Conservation (phyloP, 1,139 yeast genomes). For the Kluyveromyces sp. region DNA sequence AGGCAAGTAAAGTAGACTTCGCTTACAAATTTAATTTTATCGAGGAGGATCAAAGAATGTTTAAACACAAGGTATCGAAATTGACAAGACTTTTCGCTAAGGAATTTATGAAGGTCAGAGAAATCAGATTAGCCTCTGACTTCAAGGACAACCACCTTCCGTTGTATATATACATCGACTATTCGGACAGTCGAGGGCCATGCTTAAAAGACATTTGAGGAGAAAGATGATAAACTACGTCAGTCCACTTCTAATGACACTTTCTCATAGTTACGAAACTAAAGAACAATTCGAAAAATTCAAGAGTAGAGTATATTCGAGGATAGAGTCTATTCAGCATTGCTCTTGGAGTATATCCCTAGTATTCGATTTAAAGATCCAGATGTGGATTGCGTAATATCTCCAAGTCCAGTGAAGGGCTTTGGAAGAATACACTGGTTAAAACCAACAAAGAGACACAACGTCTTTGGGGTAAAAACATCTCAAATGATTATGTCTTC, state of each 20-base stretch:
- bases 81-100: slow-evolving; percentile 17
- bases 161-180: slow-evolving; percentile 19
- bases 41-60: slow-evolving; percentile 20
- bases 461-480: slow-evolving; percentile 20
- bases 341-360: slow-evolving; percentile 17
- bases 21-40: slow-evolving; percentile 20
- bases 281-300: slow-evolving; percentile 15
- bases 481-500: slow-evolving; percentile 18
- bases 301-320: slow-evolving; percentile 12
- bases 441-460: slow-evolving; percentile 18
- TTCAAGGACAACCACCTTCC: slow-evolving; percentile 16
- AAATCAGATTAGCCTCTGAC: slow-evolving; percentile 17
- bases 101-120: slow-evolving; percentile 18
- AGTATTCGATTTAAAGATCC: slow-evolving; percentile 17
- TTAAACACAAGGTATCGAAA: slow-evolving; percentile 16
- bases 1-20: slow-evolving; percentile 12
- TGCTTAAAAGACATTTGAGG: slow-evolving; percentile 14
- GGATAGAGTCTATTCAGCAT: slow-evolving; percentile 11
- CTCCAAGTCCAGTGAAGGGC: slow-evolving; percentile 23
- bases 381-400: slow-evolving; percentile 20
- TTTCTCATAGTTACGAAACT: slow-evolving; percentile 13
- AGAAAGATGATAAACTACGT: slow-evolving; percentile 17
- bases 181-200: slow-evolving; percentile 13
- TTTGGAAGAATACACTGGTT: slow-evolving; percentile 28
- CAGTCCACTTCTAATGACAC: slow-evolving; percentile 18